Evolutionary conservation across 257 asterid species (phyloP), one percentile per base, ranked within the genome.

Genomic region (Cynanchum wilfordii): DNA sequence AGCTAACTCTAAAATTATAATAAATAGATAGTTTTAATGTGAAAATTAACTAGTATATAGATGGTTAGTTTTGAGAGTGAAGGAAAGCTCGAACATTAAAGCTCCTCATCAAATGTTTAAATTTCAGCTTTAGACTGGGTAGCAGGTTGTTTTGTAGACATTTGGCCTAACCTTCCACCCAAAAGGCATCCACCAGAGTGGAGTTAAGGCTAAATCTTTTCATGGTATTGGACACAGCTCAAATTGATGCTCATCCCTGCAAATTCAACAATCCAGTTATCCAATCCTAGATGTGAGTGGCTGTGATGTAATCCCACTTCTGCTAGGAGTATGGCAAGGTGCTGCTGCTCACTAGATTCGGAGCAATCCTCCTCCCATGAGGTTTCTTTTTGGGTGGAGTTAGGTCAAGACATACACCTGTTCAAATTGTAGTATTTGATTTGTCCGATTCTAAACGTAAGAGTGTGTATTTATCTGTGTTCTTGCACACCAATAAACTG

Each of bases 401-500:
- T 52, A 52, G 22, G 57, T 52, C 57, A 17, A 52, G 24, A 52
- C n/a, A 16, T 30, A 56, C 38, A 42, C 47, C 47, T 42, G 12
- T 42, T 42, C 47, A 42, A 42, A 57, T 10, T 57, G 36, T 24
- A 24, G 33, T 10, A 57, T 6, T 24, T 57, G 33, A 24, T 24
- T 24, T 57, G 63, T 22, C 33, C 16, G 27, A 57, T 22, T 13
- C 20, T 17, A 50, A 50, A 50, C 7, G 47, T 42, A 7, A 42
- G 47, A 7, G 10, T 11, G 40, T 54, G 3, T 72, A 2, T 19
- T 29, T 45, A 27, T 7, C 22, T 42, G 19, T 63, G 52, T 64
- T 22, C 59, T 73, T 38, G 17, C 40, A 63, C 13, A 10, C 20
- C 70, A 45, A 15, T 50, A 50, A 12, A 73, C 24, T 68, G 77